Evolutionary conservation across 495 filamentous ascomycete species (phyloP).

Genomic region (Penicillium roqueforti): DNA sequence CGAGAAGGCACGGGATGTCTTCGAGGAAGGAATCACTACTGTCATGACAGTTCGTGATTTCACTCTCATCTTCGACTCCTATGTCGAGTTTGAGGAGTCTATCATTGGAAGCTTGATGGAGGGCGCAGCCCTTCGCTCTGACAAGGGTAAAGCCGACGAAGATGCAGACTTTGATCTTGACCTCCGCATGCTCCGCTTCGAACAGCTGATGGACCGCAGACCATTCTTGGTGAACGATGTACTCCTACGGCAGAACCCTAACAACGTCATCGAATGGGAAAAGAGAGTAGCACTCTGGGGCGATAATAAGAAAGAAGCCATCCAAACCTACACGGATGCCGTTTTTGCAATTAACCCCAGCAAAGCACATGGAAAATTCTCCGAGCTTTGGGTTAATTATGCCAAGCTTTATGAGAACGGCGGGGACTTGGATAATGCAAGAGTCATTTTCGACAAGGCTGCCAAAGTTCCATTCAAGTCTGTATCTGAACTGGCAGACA

Average conservation of each 20-base stretch:
- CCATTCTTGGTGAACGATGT: slow-evolving; percentile 98
- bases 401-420: slow-evolving; percentile 95
- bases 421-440: slow-evolving; percentile 76
- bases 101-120: slow-evolving; percentile 92
- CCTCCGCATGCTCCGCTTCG: slow-evolving; percentile 95
- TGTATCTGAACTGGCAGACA: slow-evolving; percentile 90
- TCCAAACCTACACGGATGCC: slow-evolving; percentile 92
- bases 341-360: slow-evolving; percentile 91
- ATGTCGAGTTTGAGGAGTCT: slow-evolving; percentile 95
- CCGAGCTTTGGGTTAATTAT: slow-evolving; percentile 95
- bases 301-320: slow-evolving; percentile 84
- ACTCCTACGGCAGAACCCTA: slow-evolving; percentile 87
- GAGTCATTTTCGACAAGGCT: slow-evolving; percentile 95
- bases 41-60: slow-evolving; percentile 99
- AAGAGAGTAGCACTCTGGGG: slow-evolving; percentile 95
- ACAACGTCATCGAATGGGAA: slow-evolving; percentile 96
- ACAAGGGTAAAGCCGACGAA: slow-evolving; percentile 76
- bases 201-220: slow-evolving; percentile 94
- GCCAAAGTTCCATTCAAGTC: slow-evolving; percentile 97
- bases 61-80: slow-evolving; percentile 92
- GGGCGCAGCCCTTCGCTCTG: slow-evolving; percentile 71
- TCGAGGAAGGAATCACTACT: slow-evolving; percentile 95
- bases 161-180: slow-evolving; percentile 94
- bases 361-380: slow-evolving; percentile 90
- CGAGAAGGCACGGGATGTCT: slow-evolving; percentile 85